Percentiles rank a stretch among this genome's conserved stretches.
phyloP scores from a whole-genome alignment of 2,329 filamentous ascomycete species.

The Dothideomycetidae sp. region DNA sequence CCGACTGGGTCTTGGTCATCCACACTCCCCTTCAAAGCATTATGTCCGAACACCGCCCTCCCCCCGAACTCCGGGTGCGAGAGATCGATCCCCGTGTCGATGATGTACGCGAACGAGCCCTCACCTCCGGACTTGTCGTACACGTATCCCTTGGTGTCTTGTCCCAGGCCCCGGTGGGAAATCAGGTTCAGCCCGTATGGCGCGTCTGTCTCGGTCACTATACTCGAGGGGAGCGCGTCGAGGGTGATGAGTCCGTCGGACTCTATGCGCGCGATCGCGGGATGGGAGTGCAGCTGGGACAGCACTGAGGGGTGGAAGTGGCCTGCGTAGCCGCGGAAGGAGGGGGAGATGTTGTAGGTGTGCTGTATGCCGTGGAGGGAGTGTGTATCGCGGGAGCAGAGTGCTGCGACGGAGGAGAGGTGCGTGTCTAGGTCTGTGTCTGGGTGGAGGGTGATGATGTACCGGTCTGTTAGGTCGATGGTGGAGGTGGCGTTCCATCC shows the following conservation, averaged over 20 bases:
- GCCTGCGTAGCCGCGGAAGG: conserved; percentile 10
- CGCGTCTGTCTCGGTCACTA: conserved; percentile 11
- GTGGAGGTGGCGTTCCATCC: too few species aligned
- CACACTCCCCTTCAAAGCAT: conserved; percentile 15
- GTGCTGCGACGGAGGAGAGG: conserved; percentile 9
- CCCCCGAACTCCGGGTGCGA: conserved; percentile 23
- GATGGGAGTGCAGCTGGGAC: conserved; percentile 8
- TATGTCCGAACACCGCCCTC: conserved; percentile 23
- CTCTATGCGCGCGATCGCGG: conserved; percentile 10
- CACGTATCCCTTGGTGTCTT: conserved; percentile 8
- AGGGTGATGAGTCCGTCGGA: conserved; percentile 10
- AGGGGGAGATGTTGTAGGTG: conserved; percentile 6
- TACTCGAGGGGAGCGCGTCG: too few species aligned
- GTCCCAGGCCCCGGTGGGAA: conserved; percentile 10
- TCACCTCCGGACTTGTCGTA: conserved; percentile 11
- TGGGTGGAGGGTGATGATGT: conserved; percentile 11
- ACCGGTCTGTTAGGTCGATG: conserved; percentile 7
- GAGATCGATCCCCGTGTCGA: conserved; percentile 22
- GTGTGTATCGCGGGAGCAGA: conserved; percentile 10
- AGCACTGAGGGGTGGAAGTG: conserved; percentile 10
- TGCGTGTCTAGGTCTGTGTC: conserved; percentile 7
- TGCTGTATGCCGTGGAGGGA: conserved; percentile 8
- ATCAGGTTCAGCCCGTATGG: conserved; percentile 15
- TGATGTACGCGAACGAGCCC: conserved; percentile 29
- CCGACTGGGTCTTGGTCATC: conserved; percentile 37